Evolutionary conservation across 352 stramenopile species (phyloP), one percentile per base, ranked within the genome.

Genomic region (Phytophthora quininea): DNA sequence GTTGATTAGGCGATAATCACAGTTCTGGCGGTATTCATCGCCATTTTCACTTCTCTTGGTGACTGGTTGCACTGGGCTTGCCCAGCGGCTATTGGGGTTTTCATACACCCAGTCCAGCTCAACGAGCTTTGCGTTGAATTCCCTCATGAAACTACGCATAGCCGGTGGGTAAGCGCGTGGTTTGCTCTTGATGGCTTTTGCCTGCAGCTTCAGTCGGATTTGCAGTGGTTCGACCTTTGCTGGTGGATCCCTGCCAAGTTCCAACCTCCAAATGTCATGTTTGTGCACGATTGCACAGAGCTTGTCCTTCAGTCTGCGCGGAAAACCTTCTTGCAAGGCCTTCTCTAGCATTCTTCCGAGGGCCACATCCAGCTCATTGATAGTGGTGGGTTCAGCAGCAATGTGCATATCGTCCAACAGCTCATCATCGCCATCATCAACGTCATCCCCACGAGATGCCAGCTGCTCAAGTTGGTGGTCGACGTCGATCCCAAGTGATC

Each of bases 51-150:
- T 49, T 29, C 32, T 51, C 27, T 62, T 67, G 1, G 43, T 12
- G 14, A 67, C 14, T 30, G 45, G 52, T 43, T 62, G n/a, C 0
- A 33, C 60, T 24, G 60, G 31, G 47, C 60, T 56, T 14, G 45
- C 52, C 59, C 52, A 67, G 2, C 60, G 60, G 43, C 60, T 62
- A 1, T 27, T 47, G 1, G 52, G 60, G 45, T 53, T 62, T 5
- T 67, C 60, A 45, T 62, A 62, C 19, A 67, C 45, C 35, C 60
- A 67, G 0, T 52, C 58, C 1, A 66, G 58, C 15, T 65, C 54
- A 9, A 61, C 60, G 27, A 47, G n/a, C n/a, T n/a, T n/a, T n/a
- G n/a, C n/a, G n/a, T n/a, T n/a, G n/a, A n/a, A n/a, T n/a, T n/a
- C n/a, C 51, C 1, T 59, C 35, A 32, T 54, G 59, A 32, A 67